Base-by-base conservation (phyloP, 1,139 yeast species). In the Eremothecium sinecaudum region DNA sequence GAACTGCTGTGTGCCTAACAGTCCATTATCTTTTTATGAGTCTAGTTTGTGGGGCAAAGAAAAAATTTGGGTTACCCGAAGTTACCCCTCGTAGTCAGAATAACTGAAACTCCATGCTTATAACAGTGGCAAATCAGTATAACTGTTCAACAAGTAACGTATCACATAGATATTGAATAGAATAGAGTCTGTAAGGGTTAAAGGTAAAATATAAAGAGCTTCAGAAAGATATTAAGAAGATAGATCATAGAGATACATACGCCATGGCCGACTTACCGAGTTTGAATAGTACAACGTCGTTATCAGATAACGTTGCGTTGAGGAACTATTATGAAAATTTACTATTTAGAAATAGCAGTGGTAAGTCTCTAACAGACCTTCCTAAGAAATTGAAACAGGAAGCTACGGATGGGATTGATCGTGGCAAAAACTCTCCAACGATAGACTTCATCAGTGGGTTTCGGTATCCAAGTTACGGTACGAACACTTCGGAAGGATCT, bases 261-360 rank as follows among this genome's bases (percentile, higher is more conserved):
- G 14, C 7, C 8, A 34, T 34, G 37, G 22, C 27, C 24, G 37
- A 34, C 13, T 27, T 34, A 22, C 59, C 58, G n/a, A 51, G 56
- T 18, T 47, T 55, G n/a, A 55, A 47, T 35, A 53, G 59, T 36
- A 48, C 54, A 4, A 53, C 59, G 7, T 49, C 56, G 35, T 43
- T 55, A 18, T 55, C 59, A 10, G 59, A 55, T 35, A 55, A 55
- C 34, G 46, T 50, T 22, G 56, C 48, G 28, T 38, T 55, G 33
- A 46, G 48, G 35, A 51, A 53, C 34, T 53, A 55, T 32, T 55
- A 55, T 37, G 59, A 55, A 28, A 53, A 53, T n/a, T 32, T 55
- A 28, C 40, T 55, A 25, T 55, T 53, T 33, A 51, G 49, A 28
- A 53, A 53, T 35, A 46, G 39, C 38, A 49, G 53, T 41, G 58